A percentile compares a stretch with the other conserved stretches of the same genome.
Evolutionary conservation across 1,284 basidiomycete genomes (phyloP).

Genomic region (Agroathelia rolfsii): DNA sequence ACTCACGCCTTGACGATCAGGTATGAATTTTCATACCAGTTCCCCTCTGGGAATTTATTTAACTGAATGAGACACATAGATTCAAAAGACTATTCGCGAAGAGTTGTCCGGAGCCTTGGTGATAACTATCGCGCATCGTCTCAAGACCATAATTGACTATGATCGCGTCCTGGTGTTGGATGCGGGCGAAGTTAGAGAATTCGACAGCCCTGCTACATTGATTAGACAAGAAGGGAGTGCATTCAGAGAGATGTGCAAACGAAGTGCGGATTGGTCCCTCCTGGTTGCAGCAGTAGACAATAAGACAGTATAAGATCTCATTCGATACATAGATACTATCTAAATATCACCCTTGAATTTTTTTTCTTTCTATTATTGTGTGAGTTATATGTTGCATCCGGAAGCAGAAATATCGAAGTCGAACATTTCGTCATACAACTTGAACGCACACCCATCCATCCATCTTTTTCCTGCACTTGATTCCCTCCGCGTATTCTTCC

Average conservation of each 20-base stretch:
- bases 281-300: conserved; percentile 19
- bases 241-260: conserved; percentile 64
- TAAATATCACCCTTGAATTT: conserved; percentile 1
- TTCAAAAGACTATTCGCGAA: conserved; percentile 73
- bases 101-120: conserved; percentile 68
- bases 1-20: conserved; percentile 61
- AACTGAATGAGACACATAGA: conserved; percentile 27
- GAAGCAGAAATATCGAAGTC: too few relatives aligned
- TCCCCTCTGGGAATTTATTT: neutral
- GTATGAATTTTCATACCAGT: conserved; percentile 28
- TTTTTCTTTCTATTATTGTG: too few relatives aligned
- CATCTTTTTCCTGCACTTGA: too few relatives aligned
- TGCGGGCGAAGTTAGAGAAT: conserved; percentile 56
- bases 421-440: too few relatives aligned
- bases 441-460: too few relatives aligned
- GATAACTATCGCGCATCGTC: conserved; percentile 75
- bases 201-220: conserved; percentile 60
- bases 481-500: too few relatives aligned
- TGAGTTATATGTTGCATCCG: too few relatives aligned
- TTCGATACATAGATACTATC: neutral
- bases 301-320: too few relatives aligned
- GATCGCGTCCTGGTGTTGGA: conserved; percentile 75
- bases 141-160: conserved; percentile 71
- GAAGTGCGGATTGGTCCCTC: conserved; percentile 48
- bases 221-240: conserved; percentile 44